Base-by-base conservation (phyloP, 768 basidiomycete species). In the Suillus placidus region DNA sequence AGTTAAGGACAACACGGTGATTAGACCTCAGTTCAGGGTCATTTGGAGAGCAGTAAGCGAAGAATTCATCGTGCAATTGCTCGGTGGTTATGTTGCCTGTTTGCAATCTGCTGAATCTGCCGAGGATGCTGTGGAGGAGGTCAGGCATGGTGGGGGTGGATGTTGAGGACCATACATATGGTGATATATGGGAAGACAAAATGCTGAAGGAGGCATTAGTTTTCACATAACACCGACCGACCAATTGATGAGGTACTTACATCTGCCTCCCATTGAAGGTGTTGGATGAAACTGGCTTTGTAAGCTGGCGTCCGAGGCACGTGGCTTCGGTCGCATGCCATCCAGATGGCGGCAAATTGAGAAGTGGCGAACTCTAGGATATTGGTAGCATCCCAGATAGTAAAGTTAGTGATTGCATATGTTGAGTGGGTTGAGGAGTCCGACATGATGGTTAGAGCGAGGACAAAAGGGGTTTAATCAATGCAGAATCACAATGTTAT, bases 31-130 rank as follows among this genome's bases (percentile, higher is more conserved):
- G 13, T 7, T 2, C 1, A 4, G 23, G 23, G 49, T 26, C 13
- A 2, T 51, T 1, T 2, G 26, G 49, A 26, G 13, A 51, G 13
- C 49, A 51, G 2, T 26, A 2, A 0, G 5, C 2, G 12, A 26
- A 7, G 23, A 26, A 51, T 51, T 51, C 13, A 7, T 51, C 4
- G 6, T 26, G 2, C 0, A 51, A 14, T 1, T 26, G 3, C 23
- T 51, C 14, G 2, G 23, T 2, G 0, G 23, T 51, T 6, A 26
- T 26, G 0, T 0, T 3, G 0, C 49, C 6, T 3, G 49, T 51
- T 26, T 26, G 13, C 0, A 26, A 51, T 2, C 0, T 1, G 49
- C 1, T 0, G 0, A 51, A 51, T 2, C 12, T 5, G 6, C n/a
- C 2, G n/a, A 47, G 5, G 12, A 47, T 2, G 12, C 12, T 23